A percentile compares a stretch with the other conserved stretches of the same genome.
Evolutionary conservation across 495 filamentous ascomycete species (phyloP).

Genomic region (Hypoxylon crocopeplum): DNA sequence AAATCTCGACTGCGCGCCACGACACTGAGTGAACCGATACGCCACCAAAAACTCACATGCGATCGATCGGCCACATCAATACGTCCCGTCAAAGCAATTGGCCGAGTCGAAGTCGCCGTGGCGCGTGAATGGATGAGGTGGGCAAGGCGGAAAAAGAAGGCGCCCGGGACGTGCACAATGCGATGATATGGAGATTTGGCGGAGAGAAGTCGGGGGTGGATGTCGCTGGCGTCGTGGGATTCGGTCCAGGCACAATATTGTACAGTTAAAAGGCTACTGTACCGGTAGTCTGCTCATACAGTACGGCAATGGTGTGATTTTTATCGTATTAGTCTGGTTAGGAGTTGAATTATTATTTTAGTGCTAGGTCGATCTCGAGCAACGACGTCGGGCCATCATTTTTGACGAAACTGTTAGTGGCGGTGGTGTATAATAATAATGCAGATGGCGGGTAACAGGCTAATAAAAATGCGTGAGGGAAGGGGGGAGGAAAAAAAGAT

Average conservation of each 20-base stretch:
- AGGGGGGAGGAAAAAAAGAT: constrained; percentile 1
- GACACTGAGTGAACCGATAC: background rate
- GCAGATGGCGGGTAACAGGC: constrained; percentile 27
- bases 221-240: constrained; percentile 31
- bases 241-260: too few species aligned
- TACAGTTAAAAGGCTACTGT: too few species aligned
- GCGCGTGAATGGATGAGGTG: constrained; percentile 4
- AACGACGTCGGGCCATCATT: constrained; percentile 23
- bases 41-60: too few species aligned
- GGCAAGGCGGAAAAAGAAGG: constrained; percentile 11
- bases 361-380: constrained; percentile 18
- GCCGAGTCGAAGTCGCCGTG: constrained; percentile 3
- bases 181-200: constrained; percentile 12
- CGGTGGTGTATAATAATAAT: constrained; percentile 10
- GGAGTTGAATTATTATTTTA: background rate
- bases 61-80: too few species aligned
- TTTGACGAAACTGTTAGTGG: constrained; percentile 7
- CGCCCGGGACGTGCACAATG: constrained; percentile 33
- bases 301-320: background rate
- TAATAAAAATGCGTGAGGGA: constrained; percentile 13
- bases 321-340: background rate
- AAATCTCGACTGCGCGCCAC: constrained; percentile 7
- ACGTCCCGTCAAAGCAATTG: constrained; percentile 20
- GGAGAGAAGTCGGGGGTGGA: constrained; percentile 2
- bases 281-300: constrained; percentile 5